These are phyloP conservation scores for Stentor roeselii DNA, from an alignment of 73 alveolate species.

Conservation along the genomic window DNA sequence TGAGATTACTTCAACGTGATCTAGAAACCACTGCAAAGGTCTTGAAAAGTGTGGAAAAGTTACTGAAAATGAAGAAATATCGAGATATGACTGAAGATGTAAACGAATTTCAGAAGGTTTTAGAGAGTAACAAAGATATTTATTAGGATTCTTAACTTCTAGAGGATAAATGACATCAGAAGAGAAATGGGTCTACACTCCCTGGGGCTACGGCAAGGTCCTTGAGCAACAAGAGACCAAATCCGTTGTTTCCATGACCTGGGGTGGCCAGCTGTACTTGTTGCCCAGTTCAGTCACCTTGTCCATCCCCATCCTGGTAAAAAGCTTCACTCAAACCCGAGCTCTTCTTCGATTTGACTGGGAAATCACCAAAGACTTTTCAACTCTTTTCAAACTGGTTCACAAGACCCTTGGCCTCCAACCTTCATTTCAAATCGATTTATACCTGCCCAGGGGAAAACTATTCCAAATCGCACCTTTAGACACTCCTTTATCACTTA, in stretches of 20 bases:
- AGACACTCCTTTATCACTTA: constrained; percentile 11
- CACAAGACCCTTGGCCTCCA: not conserved
- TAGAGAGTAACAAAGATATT: too few species aligned
- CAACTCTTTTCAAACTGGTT: not conserved
- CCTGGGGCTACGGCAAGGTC: constrained; percentile 28
- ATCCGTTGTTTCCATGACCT: constrained; percentile 8
- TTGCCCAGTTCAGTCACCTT: not conserved
- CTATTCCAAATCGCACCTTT: not conserved
- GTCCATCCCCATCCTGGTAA: not conserved
- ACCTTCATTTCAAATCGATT: not conserved
- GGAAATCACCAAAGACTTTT: constrained; percentile 7
- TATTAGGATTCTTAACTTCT: too few species aligned
- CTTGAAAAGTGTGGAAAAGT: too few species aligned
- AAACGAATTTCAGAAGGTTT: too few species aligned
- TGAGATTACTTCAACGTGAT: too few species aligned
- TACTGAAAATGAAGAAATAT: too few species aligned
- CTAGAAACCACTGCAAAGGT: too few species aligned
- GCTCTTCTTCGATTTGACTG: not conserved
- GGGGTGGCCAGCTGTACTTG: constrained; percentile 1
- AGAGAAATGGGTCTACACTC: constrained; percentile 4
- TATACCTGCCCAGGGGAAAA: not conserved
- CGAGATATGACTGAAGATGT: too few species aligned
- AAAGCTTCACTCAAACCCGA: not conserved
- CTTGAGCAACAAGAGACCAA: not conserved
- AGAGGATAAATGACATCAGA: constrained; percentile 9